Conservation (phyloP, 1,284 basidiomycete genomes). For the Sanghuangporus sanghuang region DNA sequence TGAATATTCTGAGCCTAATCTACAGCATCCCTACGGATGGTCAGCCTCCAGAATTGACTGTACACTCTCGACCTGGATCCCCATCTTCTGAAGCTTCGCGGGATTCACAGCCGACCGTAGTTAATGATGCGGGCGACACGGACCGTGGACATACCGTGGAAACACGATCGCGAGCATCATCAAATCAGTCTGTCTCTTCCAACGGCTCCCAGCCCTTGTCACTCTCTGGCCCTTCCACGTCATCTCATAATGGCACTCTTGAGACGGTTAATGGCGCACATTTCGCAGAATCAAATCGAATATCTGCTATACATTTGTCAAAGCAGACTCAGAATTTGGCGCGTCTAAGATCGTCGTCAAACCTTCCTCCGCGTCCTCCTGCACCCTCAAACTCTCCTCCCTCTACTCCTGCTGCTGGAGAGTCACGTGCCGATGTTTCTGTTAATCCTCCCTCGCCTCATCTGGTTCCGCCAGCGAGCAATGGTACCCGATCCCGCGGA, state of each 20-base stretch:
- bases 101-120: slow-evolving; percentile 8
- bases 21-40: slow-evolving; percentile 75
- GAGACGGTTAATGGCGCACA: not conserved
- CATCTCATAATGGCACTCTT: not conserved
- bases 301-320: not conserved
- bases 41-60: slow-evolving; percentile 48
- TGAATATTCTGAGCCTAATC: slow-evolving; percentile 82
- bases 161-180: not conserved
- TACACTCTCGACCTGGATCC: slow-evolving; percentile 27
- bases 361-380: slow-evolving; percentile 44
- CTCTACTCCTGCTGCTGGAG: slow-evolving; percentile 26
- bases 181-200: slow-evolving; percentile 1
- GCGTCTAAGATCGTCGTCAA: slow-evolving; percentile 35
- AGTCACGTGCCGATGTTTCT: slow-evolving; percentile 26
- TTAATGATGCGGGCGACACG: not conserved
- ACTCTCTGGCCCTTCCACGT: not conserved
- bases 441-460: slow-evolving; percentile 14
- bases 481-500: slow-evolving; percentile 34
- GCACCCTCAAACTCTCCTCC: slow-evolving; percentile 24
- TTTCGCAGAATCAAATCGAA: not conserved
- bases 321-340: slow-evolving; percentile 25
- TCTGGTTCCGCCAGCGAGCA: slow-evolving; percentile 10
- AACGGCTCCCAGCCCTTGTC: slow-evolving; percentile 3
- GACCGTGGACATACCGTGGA: not conserved
- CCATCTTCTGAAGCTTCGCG: slow-evolving; percentile 8